Evolutionary conservation across 495 filamentous ascomycete species (phyloP).

Genomic region (Lophium mytilinum): DNA sequence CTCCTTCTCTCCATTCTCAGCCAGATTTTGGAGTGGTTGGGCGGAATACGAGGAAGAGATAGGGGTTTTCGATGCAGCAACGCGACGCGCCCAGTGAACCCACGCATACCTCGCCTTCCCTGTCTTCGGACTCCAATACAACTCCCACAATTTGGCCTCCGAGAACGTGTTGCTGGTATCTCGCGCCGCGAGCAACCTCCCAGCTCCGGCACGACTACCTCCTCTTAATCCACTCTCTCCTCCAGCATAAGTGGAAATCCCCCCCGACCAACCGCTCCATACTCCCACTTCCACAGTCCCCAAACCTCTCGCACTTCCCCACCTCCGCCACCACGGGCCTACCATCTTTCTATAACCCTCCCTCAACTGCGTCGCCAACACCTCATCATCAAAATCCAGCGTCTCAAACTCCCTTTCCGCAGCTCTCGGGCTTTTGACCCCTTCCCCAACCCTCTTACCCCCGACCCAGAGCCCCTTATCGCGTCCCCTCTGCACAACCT

Average conservation of each 20-base stretch:
- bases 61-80: conserved; percentile 2
- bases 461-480: neutral
- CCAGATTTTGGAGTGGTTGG: neutral
- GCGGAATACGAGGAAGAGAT: neutral
- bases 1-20: too few relatives aligned
- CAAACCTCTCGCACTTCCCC: conserved; percentile 5
- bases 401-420: neutral
- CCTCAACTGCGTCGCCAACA: conserved; percentile 1
- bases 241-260: neutral
- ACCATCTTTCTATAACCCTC: conserved; percentile 1
- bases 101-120: conserved; percentile 19
- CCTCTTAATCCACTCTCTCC: neutral
- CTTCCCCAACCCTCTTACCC: neutral
- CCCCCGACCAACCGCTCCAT: neutral
- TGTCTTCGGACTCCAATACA: conserved; percentile 1
- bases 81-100: conserved; percentile 11
- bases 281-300: neutral
- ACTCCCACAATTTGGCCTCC: conserved; percentile 5
- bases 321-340: neutral
- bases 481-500: neutral
- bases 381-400: conserved; percentile 12
- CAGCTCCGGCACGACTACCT: neutral
- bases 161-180: conserved; percentile 1
- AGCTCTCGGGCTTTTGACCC: neutral
- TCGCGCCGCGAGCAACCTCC: neutral